These are phyloP conservation scores for Boehmeria nivea DNA, from an alignment of 306 rosid genomes.

Conservation along the genomic window DNA sequence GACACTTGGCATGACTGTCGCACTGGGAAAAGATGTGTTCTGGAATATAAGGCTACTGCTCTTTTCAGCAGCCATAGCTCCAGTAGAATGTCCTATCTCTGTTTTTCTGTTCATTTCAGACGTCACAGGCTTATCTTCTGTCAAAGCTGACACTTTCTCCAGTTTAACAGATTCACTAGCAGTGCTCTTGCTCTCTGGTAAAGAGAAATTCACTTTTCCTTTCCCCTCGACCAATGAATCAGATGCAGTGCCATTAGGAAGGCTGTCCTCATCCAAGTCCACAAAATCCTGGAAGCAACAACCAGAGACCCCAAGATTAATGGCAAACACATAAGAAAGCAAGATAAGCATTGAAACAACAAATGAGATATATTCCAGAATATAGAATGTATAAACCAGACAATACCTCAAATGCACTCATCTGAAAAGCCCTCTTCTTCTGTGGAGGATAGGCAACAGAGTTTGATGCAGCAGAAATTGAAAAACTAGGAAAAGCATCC, in stretches of 20 bases:
- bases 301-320: not conserved
- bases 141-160: conserved; percentile 30
- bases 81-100: conserved; percentile 22
- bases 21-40: conserved; percentile 19
- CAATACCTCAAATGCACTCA: conserved; percentile 92
- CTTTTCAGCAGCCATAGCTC: conserved; percentile 34
- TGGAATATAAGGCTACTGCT: conserved; percentile 20
- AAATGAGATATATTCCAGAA: too few species aligned
- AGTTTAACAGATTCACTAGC: conserved; percentile 21
- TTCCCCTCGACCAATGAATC: conserved; percentile 30
- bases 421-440: conserved; percentile 58
- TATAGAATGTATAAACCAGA: conserved; percentile 2
- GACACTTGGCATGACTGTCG: conserved; percentile 20
- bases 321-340: not conserved
- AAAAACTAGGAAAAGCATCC: conserved; percentile 18
- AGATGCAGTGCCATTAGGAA: conserved; percentile 37
- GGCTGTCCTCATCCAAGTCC: conserved; percentile 67
- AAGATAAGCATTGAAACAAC: not conserved
- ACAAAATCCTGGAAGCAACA: conserved; percentile 46
- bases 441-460: conserved; percentile 35
- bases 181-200: conserved; percentile 26
- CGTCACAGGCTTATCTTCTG: conserved; percentile 25
- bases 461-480: conserved; percentile 32
- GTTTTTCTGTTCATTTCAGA: conserved; percentile 23
- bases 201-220: conserved; percentile 24